Conservation (phyloP, 106 monocot species). For the Dendrobium nobile region DNA sequence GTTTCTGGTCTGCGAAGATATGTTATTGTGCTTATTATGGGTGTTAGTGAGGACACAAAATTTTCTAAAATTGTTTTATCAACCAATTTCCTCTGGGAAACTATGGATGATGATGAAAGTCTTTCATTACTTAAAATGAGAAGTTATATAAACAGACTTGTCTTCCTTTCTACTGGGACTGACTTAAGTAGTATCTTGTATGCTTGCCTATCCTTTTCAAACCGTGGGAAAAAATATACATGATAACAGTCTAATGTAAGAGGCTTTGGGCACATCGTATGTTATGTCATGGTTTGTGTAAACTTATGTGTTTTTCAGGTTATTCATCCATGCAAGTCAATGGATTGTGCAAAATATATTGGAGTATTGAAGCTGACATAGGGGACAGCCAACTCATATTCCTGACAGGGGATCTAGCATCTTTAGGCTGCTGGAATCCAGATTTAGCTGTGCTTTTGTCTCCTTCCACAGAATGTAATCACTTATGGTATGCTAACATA, state of each 20-base stretch:
- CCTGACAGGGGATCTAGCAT: slow-evolving; percentile 66
- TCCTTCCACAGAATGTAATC: slow-evolving; percentile 36
- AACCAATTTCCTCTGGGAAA: neutral
- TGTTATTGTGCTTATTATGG: neutral
- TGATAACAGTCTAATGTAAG: neutral
- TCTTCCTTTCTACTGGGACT: neutral
- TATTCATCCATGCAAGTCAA: slow-evolving; percentile 21
- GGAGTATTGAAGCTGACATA: slow-evolving; percentile 85
- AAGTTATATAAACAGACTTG: neutral
- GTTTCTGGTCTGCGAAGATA: neutral
- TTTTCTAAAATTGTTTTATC: neutral
- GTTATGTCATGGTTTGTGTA: neutral
- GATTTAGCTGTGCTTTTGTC: slow-evolving; percentile 65
- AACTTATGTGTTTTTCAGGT: slow-evolving; percentile 33
- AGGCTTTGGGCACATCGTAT: neutral
- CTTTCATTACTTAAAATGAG: neutral
- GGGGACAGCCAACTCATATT: slow-evolving; percentile 48
- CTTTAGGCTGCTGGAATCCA: slow-evolving; percentile 88
- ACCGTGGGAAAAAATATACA: neutral
- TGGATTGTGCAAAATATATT: slow-evolving; percentile 50
- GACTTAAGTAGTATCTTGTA: neutral
- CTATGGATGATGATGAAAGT: neutral
- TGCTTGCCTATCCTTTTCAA: neutral
- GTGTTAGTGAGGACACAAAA: neutral
- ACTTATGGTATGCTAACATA: slow-evolving; percentile 68